phyloP scores from a whole-genome alignment of 129 eudicot species.

The Centrapalus pauciflorus region DNA sequence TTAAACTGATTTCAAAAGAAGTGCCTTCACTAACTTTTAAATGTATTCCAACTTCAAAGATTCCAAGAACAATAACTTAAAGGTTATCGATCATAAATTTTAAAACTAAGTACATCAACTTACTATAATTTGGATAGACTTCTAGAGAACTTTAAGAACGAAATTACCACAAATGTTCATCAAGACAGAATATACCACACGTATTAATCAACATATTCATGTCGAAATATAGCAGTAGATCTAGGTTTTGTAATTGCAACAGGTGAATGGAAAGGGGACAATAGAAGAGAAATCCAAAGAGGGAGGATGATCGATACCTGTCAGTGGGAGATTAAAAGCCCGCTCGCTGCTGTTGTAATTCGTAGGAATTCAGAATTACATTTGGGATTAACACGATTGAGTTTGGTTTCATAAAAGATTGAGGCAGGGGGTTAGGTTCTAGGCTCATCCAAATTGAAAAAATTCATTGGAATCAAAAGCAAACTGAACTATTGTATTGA shows the following conservation, averaged over 20 bases:
- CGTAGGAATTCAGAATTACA: background rate
- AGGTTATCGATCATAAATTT: background rate
- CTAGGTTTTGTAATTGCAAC: constrained; percentile 14
- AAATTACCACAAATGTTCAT: background rate
- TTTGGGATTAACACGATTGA: background rate
- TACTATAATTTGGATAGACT: background rate
- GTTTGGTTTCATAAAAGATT: background rate
- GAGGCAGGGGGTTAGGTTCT: constrained; percentile 2
- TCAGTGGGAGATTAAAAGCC: constrained; percentile 21
- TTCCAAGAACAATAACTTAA: constrained; percentile 1
- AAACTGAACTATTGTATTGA: background rate
- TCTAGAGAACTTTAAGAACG: background rate
- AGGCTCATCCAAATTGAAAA: constrained; percentile 9
- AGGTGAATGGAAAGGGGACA: background rate
- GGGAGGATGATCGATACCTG: constrained; percentile 19
- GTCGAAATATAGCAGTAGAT: background rate
- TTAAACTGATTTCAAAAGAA: constrained; percentile 1
- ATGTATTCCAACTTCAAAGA: constrained; percentile 5
- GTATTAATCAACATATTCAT: constrained; percentile 6
- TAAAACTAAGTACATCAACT: background rate
- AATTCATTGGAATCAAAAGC: background rate
- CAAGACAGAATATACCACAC: background rate
- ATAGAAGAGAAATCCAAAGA: background rate
- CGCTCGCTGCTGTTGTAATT: background rate
- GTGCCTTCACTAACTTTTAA: background rate